phyloP scores from a whole-genome alignment of 2,329 filamentous ascomycete species.

The Colletotrichum acutatum region DNA sequence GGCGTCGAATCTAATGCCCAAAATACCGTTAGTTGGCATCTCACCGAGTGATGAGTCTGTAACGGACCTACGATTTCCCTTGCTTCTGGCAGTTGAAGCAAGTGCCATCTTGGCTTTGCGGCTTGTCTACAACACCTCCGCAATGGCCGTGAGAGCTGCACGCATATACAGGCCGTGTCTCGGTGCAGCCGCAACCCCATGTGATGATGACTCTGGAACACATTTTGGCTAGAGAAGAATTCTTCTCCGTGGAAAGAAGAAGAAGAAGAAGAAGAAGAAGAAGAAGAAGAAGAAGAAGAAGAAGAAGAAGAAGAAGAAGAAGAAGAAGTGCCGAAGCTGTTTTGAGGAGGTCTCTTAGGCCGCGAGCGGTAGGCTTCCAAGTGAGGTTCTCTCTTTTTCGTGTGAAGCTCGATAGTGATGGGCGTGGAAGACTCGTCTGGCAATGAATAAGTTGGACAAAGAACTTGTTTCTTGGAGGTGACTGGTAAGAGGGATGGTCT shows the following conservation, averaged over 20 bases:
- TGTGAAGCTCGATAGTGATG: not conserved
- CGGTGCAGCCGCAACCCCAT: constrained; percentile 12
- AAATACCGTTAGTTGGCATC: not conserved
- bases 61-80: constrained; percentile 35
- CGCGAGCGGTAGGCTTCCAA: not conserved
- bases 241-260: not conserved
- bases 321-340: not conserved
- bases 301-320: not conserved
- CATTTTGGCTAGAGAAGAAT: not conserved
- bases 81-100: constrained; percentile 25
- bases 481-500: not conserved
- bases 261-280: not conserved
- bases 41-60: not conserved
- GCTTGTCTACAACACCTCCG: constrained; percentile 10
- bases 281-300: no score
- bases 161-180: not conserved
- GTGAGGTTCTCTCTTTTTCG: not conserved
- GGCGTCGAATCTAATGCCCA: not conserved
- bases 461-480: not conserved
- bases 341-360: not conserved
- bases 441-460: not conserved
- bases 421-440: not conserved
- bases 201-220: constrained; percentile 20
- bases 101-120: not conserved
- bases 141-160: not conserved